Evolutionary conservation across 2,329 filamentous ascomycete species (phyloP).

Genomic region (Talaromyces sp.): DNA sequence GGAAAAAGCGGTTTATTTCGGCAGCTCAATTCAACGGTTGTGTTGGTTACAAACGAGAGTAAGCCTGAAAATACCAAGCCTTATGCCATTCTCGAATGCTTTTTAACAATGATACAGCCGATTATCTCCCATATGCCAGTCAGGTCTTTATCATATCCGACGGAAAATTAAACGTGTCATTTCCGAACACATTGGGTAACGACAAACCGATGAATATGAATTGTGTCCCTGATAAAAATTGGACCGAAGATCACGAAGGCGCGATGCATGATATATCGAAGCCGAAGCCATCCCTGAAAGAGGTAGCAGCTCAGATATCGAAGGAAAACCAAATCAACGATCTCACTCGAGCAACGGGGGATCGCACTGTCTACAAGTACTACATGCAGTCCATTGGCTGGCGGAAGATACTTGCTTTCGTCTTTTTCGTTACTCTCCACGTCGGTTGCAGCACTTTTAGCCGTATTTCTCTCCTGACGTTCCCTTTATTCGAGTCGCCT

Average conservation of each 20-base stretch:
- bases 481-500: background rate
- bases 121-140: conserved; percentile 41
- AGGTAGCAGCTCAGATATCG: conserved; percentile 18
- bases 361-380: conserved; percentile 41
- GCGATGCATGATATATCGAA: background rate
- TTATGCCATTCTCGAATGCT: background rate
- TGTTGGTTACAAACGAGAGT: conserved; percentile 14
- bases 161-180: conserved; percentile 35
- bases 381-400: conserved; percentile 40
- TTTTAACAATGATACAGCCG: conserved; percentile 22
- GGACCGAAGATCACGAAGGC: conserved; percentile 9
- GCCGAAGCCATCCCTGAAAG: background rate
- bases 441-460: conserved; percentile 39
- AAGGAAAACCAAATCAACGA: conserved; percentile 26
- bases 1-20: conserved; percentile 13
- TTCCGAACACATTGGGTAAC: conserved; percentile 18
- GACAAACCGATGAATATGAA: background rate
- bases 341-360: conserved; percentile 29
- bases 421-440: conserved; percentile 35
- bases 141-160: conserved; percentile 40
- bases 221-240: conserved; percentile 1
- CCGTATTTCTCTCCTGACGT: background rate
- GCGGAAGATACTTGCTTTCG: conserved; percentile 32
- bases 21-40: conserved; percentile 11
- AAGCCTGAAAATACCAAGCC: background rate